Base-by-base conservation (phyloP, 345 rosid species). In the Euphorbia pulcherrima region DNA sequence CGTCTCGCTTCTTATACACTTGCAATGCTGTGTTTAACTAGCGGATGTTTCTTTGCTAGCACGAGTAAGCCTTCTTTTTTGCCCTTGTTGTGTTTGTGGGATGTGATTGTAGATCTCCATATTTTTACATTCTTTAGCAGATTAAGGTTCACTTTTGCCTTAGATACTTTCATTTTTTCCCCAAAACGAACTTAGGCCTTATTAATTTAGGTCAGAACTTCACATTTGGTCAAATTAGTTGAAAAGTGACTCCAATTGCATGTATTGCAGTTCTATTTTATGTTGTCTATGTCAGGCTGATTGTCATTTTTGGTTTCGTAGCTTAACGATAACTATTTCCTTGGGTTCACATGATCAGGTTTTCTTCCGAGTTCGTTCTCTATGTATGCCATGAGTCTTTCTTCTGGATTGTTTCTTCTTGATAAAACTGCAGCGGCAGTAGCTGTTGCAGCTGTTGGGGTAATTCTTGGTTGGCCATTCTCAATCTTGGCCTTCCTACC, bases 1-100 rank as follows among this genome's bases (percentile, higher is more conserved):
- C 95, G 99, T 37, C 78, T 94, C 46, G 97, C 93, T 53, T 85
- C 97, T 6, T 94, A 94, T 74, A 82, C 95, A 21, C 85, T 91
- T 55, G 97, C 97, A 6, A 94, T 91, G 97, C 90, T 94, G 21
- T 91, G 99, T 87, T 81, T 94, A 71, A 87, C 97, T 72, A 94
- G 96, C 65, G 99, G 99, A 24, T 94, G 99, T 72, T 94, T 94
- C 95, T 91, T 94, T 75, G 95, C 97, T 54, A 94, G 95, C 83
- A 94, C 99, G 70, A 90, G 97, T 84, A 47, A 64, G 37, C 63
- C 20, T 44, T 40, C 53, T 39, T 6, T 20, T 47, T 66, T 16
- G 33, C 47, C 18, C 47, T 72, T 50, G 4, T 29, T 61, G 2
- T 8, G 48, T 60, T 53, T 72, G 1, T 21, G 48, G 24, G 55